A percentile compares a stretch with the other conserved stretches of the same genome.
These are phyloP conservation scores for Penicillium griseofulvum DNA, from an alignment of 2,329 filamentous ascomycete genomes.

Conservation along the genomic window DNA sequence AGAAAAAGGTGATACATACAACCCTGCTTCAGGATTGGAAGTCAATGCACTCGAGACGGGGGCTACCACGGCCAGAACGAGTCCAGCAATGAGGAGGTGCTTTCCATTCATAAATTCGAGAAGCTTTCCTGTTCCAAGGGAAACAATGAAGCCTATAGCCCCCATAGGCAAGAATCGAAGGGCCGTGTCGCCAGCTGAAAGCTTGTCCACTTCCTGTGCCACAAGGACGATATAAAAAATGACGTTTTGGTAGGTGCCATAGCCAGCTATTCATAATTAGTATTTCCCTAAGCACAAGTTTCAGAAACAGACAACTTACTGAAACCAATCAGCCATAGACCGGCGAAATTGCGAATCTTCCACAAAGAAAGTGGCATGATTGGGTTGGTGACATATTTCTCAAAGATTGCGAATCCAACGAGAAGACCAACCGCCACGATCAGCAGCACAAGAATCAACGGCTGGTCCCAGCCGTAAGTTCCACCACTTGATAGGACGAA, in stretches of 20 bases:
- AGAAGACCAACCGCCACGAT: conserved; percentile 41
- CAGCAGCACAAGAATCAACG: conserved; percentile 47
- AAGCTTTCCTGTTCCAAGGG: conserved; percentile 36
- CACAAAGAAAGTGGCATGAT: conserved; percentile 49
- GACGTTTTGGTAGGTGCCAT: conserved; percentile 45
- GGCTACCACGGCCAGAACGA: conserved; percentile 37
- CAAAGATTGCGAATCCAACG: conserved; percentile 39
- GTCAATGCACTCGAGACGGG: conserved; percentile 36
- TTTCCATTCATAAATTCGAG: conserved; percentile 42
- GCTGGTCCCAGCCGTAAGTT: conserved; percentile 47
- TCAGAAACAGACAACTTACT: conserved; percentile 20
- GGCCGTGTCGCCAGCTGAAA: conserved; percentile 41
- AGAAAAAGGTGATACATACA: conserved; percentile 20
- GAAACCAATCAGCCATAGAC: conserved; percentile 47
- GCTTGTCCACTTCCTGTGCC: conserved; percentile 40
- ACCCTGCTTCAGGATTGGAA: conserved; percentile 19
- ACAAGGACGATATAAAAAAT: conserved; percentile 46
- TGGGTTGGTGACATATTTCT: conserved; percentile 47
- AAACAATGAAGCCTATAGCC: conserved; percentile 38
- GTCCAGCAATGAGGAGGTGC: conserved; percentile 35
- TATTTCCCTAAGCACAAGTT: accelerated
- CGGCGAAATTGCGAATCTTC: conserved; percentile 48
- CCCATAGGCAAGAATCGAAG: conserved; percentile 46
- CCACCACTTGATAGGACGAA: conserved; percentile 48
- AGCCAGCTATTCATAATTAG: conserved; percentile 33